Evolutionary conservation across 805 yeast species (phyloP), one percentile per base, ranked within the genome.

Genomic region (Kregervanrija pseudodelftensis): DNA sequence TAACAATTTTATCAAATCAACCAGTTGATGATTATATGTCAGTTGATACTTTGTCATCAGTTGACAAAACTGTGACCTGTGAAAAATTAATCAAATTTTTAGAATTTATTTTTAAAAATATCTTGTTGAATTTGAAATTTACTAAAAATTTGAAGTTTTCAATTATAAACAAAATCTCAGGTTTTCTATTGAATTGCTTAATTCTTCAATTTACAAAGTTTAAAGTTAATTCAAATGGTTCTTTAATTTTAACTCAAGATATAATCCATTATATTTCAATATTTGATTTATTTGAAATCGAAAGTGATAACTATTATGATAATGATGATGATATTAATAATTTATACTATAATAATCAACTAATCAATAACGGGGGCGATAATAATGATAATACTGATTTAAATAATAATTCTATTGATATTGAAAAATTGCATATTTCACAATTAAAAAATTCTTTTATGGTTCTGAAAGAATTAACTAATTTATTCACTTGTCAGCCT

Each of bases 401-500:
- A 22, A 12, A 70, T 76, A 11, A 72, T 11, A 13, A 31, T 17
- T 16, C 17, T 13, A 31, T 13, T 11, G 8, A 12, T 13, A 14
- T 85, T 37, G 87, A 81, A 44, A 72, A 71, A 37, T 87, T 70
- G 8, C 47, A 42, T 10, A 69, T 84, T 12, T 71, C 73, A 2
- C 79, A 75, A 36, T 64, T 86, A 30, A 67, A 78, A 41, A 72
- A 51, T 10, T 53, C 52, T 5, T 61, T 57, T 39, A 45, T 46
- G 33, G 49, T 87, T 11, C 66, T 90, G 49, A 77, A 88, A 58
- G 96, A 89, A 53, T 75, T 90, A 49, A 88, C 91, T 31, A 87
- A 86, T 55, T 67, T 90, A 47, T 90, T 82, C 61, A 82, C 95
- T 0, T 95, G 87, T 13, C 93, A 85, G 57, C 84, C 91, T 2